Percentiles rank a stretch among this genome's conserved stretches.
Conservation (phyloP, 208 protist genomes). For the Strigomonas oncopelti region DNA sequence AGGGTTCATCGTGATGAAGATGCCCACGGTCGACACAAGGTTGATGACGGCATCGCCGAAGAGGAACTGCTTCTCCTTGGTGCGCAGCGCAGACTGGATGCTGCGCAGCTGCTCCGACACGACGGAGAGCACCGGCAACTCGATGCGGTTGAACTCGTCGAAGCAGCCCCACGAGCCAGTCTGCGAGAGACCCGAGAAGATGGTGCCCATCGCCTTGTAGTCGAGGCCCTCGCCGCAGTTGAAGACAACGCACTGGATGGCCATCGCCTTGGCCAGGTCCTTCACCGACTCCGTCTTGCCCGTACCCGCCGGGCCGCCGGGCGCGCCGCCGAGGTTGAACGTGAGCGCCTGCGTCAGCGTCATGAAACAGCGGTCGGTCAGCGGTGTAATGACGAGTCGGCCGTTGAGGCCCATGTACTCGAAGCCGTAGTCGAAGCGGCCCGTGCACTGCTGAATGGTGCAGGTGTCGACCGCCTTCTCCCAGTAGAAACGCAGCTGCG, state of each 20-base stretch:
- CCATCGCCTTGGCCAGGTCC: slow-evolving; percentile 97
- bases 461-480: slow-evolving; percentile 93
- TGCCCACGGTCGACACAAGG: slow-evolving; percentile 92
- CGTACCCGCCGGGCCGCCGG: slow-evolving; percentile 94
- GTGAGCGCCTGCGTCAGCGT: slow-evolving; percentile 98
- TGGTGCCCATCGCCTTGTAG: slow-evolving; percentile 97
- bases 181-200: slow-evolving; percentile 98
- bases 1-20: slow-evolving; percentile 99
- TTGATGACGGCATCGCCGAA: slow-evolving; percentile 88
- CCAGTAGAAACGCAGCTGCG: slow-evolving; percentile 99
- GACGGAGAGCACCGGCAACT: slow-evolving; percentile 98
- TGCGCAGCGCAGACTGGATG: slow-evolving; percentile 94
- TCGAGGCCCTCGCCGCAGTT: slow-evolving; percentile 99
- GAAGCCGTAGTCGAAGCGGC: slow-evolving; percentile 96
- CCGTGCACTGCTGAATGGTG: slow-evolving; percentile 96
- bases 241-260: slow-evolving; percentile 97
- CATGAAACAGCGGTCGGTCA: slow-evolving; percentile 99
- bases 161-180: slow-evolving; percentile 98
- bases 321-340: slow-evolving; percentile 95
- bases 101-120: slow-evolving; percentile 97
- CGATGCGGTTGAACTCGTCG: slow-evolving; percentile 99
- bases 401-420: slow-evolving; percentile 99
- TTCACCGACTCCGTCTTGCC: slow-evolving; percentile 99
- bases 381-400: slow-evolving; percentile 98
- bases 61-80: slow-evolving; percentile 83